phyloP scores from a whole-genome alignment of 495 filamentous ascomycete species.

The Peziza echinospora region DNA sequence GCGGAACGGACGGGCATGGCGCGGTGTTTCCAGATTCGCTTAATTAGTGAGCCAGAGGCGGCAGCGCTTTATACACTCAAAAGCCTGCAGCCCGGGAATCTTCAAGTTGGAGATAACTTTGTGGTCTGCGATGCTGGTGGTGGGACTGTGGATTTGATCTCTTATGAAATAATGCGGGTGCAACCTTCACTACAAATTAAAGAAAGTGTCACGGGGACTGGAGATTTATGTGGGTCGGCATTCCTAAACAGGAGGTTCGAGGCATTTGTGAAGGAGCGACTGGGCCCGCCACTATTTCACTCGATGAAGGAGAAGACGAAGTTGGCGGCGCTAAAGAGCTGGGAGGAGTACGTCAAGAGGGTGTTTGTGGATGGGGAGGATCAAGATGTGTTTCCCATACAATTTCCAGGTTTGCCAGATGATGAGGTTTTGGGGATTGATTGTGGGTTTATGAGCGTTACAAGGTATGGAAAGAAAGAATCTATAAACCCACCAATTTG shows the following conservation, averaged over 20 bases:
- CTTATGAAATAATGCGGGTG: conserved; percentile 30
- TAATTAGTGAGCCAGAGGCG: conserved; percentile 30
- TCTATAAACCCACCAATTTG: conserved; percentile 23
- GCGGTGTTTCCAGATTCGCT: conserved; percentile 18
- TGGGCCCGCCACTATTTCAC: conserved; percentile 34
- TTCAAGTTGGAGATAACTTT: conserved; percentile 12
- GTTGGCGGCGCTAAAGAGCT: conserved; percentile 44
- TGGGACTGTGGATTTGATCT: conserved; percentile 34
- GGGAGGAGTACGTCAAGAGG: conserved; percentile 45
- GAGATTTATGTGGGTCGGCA: conserved; percentile 43
- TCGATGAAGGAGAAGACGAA: conserved; percentile 28
- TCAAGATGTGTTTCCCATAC: conserved; percentile 21
- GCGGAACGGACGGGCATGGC: conserved; percentile 20
- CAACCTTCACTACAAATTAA: conserved; percentile 28
- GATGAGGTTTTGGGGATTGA: conserved; percentile 40
- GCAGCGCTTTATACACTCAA: conserved; percentile 30
- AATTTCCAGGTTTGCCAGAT: conserved; percentile 48
- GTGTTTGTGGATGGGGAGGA: conserved; percentile 45
- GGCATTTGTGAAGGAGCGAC: conserved; percentile 37
- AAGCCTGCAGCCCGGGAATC: conserved; percentile 22
- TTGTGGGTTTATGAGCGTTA: conserved; percentile 42
- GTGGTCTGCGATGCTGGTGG: conserved; percentile 38
- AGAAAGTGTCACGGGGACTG: conserved; percentile 31
- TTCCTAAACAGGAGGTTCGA: conserved; percentile 54
- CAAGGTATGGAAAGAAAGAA: conserved; percentile 21